Base-by-base conservation (phyloP, 2,329 filamentous ascomycete species). In the Sarocladiaceae sp. region DNA sequence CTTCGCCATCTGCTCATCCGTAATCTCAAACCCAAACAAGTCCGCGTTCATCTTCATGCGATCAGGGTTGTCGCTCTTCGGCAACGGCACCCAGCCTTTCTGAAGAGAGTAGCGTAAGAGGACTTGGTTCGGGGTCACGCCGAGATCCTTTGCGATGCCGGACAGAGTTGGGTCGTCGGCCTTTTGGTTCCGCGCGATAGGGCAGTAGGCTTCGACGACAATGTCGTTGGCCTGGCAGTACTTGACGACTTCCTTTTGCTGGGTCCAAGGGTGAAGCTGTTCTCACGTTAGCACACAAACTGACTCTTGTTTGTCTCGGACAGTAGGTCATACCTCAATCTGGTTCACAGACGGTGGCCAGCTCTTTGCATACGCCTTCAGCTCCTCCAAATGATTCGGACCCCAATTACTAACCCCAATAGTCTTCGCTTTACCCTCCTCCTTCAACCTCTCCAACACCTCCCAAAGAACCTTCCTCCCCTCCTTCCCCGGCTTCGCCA, bases 201-300 rank as follows among this genome's bases (percentile, higher is more conserved):
- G 70, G 17, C 69, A 69, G 49, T 71, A 72, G 6, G 71, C 70
- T 55, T 71, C 60, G n/a, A 73, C 46, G 22, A 66, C 47, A 72
- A 94, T 92, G 64, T 84, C 85, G 66, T 92, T 76, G 70, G 90
- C 84, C 77, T 88, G 88, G 80, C 90, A 94, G 62, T 70, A 74
- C 13, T 60, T 54, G 12, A 69, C 68, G 2, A 71, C 63, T 2
- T 70, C 62, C 18, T 61, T 59, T 52, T 73, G 71, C 64, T 89
- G 86, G 58, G 77, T 80, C 84, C 84, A 89, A 0, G 86, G 85
- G 62, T 90, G 86, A 22, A 89, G 76, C 83, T 88, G 52, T 44
- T 6, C 8, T 3, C 6, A 7, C 3, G 23, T 44, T 28, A 44
- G 44, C 15, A 23, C 37, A 42, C 18, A 42, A 22, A 25, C n/a